Conservation (phyloP, 2,329 filamentous ascomycete species). For the Penicillium corylophilum region DNA sequence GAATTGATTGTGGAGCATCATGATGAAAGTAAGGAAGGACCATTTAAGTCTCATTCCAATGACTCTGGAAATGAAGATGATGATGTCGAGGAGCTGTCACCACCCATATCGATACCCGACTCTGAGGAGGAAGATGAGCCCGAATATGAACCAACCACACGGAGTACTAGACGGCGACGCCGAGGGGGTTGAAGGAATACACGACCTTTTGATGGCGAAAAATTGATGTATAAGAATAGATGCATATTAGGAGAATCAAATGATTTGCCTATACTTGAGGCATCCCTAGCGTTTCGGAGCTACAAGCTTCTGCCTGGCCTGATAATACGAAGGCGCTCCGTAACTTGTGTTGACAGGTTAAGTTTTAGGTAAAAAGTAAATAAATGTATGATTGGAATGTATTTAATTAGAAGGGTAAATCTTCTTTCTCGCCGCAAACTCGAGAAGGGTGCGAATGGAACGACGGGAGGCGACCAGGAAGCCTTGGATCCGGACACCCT, state of each 20-base stretch:
- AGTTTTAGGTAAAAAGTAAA: too few relatives aligned
- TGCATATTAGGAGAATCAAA: too few relatives aligned
- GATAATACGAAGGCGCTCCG: too few relatives aligned
- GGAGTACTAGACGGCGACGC: constrained; percentile 25
- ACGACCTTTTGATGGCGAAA: not conserved
- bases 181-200: constrained; percentile 1
- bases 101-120: constrained; percentile 11
- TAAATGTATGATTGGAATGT: too few relatives aligned
- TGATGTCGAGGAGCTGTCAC: constrained; percentile 4
- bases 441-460: constrained; percentile 54
- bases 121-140: constrained; percentile 10
- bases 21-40: not conserved
- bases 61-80: constrained; percentile 7
- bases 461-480: constrained; percentile 63
- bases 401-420: too few relatives aligned
- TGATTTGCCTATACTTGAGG: too few relatives aligned
- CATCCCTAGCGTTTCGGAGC: too few relatives aligned
- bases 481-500: constrained; percentile 61
- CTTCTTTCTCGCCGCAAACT: too few relatives aligned
- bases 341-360: too few relatives aligned
- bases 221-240: not conserved
- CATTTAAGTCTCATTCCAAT: not conserved
- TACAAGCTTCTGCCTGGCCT: too few relatives aligned
- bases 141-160: constrained; percentile 22
- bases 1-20: constrained; percentile 31